These are phyloP conservation scores for Candida nitratophila DNA, from an alignment of 805 yeast genomes.

Conservation along the genomic window DNA sequence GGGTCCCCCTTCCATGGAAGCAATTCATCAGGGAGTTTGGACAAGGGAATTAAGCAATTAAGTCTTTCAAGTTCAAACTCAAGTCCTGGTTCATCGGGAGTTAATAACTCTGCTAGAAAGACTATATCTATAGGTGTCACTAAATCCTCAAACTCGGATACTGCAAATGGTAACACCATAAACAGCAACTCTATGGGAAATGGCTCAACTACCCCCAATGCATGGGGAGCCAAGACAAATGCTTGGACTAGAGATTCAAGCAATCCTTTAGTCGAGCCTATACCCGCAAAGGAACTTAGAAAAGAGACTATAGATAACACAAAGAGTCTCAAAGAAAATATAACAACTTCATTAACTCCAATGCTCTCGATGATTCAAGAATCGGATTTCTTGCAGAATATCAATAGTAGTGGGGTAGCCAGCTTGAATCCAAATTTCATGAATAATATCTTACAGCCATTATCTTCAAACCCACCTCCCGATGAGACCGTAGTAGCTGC, in stretches of 20 bases:
- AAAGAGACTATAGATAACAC: too few species aligned
- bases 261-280: neutral
- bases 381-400: neutral
- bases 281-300: too few species aligned
- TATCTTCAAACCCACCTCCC: neutral
- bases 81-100: neutral
- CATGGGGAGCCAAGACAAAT: neutral
- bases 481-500: constrained; percentile 1
- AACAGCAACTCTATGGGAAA: neutral
- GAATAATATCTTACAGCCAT: neutral
- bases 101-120: neutral
- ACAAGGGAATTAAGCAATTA: constrained; percentile 2
- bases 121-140: neutral
- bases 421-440: neutral
- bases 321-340: too few species aligned
- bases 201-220: neutral
- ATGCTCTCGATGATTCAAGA: neutral
- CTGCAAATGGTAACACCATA: neutral
- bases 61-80: constrained; percentile 2
- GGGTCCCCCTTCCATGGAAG: too few species aligned
- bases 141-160: neutral
- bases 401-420: neutral
- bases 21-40: neutral
- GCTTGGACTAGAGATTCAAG: neutral
- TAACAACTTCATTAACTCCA: neutral